Conservation (phyloP, 2,329 filamentous ascomycete species). For the Diaporthe vexans region DNA sequence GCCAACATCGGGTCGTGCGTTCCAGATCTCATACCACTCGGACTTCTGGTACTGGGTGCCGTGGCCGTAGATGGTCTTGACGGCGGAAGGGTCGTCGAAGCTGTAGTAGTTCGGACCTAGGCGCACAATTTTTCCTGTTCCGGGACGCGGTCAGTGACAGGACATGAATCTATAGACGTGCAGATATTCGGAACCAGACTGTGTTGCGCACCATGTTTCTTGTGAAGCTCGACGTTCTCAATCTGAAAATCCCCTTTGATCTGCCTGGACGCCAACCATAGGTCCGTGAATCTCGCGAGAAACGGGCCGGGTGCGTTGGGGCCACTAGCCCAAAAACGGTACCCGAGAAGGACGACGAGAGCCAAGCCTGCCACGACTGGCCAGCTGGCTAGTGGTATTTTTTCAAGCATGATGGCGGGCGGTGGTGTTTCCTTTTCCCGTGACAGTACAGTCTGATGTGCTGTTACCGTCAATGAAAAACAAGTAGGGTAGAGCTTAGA, state of each 20-base stretch:
- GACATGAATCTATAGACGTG: too few species aligned
- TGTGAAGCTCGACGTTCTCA: slow-evolving; percentile 29
- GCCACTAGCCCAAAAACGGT: neutral
- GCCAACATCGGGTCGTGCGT: neutral
- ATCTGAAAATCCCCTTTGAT: slow-evolving; percentile 21
- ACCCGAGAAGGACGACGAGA: neutral
- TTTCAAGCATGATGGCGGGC: neutral
- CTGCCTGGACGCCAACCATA: slow-evolving; percentile 24
- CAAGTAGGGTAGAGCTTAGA: neutral
- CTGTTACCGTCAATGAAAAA: neutral
- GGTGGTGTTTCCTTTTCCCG: neutral
- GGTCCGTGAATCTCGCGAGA: slow-evolving; percentile 28
- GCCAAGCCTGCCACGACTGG: slow-evolving; percentile 10
- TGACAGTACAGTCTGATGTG: neutral
- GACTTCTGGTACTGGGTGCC: slow-evolving; percentile 29
- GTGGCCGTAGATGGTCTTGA: slow-evolving; percentile 37
- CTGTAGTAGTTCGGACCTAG: slow-evolving; percentile 33
- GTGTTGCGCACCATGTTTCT: slow-evolving; percentile 16
- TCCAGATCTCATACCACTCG: slow-evolving; percentile 30
- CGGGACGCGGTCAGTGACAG: neutral
- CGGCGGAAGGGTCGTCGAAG: slow-evolving; percentile 29
- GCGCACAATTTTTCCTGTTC: slow-evolving; percentile 37
- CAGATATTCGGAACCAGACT: neutral
- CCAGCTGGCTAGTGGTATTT: neutral
- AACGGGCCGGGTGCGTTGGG: slow-evolving; percentile 30